phyloP scores from a whole-genome alignment of 805 yeast genomes.

The Saturnispora diversa region DNA sequence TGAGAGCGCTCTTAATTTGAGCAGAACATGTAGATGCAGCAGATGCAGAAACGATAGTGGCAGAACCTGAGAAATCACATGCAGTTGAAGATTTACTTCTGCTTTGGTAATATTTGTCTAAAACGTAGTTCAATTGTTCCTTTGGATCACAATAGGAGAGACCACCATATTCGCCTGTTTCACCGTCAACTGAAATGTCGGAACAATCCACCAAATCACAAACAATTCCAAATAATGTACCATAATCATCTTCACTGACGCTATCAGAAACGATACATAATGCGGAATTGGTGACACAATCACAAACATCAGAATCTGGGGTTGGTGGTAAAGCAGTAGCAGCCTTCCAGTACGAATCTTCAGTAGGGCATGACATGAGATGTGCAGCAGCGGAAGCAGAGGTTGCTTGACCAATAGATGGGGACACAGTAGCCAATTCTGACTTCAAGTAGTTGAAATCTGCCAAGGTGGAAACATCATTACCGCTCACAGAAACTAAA shows the following conservation, averaged over 20 bases:
- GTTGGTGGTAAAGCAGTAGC: constrained; percentile 67
- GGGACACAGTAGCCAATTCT: constrained; percentile 45
- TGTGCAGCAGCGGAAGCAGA: constrained; percentile 32
- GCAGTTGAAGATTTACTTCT: constrained; percentile 41
- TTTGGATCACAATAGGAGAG: constrained; percentile 64
- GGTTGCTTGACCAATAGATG: constrained; percentile 36
- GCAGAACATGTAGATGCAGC: constrained; percentile 39
- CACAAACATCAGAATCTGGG: constrained; percentile 59
- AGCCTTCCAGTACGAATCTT: constrained; percentile 57
- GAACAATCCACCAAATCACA: constrained; percentile 56
- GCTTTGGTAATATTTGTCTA: constrained; percentile 54
- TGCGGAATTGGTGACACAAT: constrained; percentile 47
- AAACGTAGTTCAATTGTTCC: constrained; percentile 58
- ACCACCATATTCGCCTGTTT: constrained; percentile 62
- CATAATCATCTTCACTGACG: constrained; percentile 49
- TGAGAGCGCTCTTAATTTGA: constrained; percentile 24
- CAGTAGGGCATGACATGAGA: constrained; percentile 39
- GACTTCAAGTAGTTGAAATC: constrained; percentile 54
- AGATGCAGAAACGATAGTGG: constrained; percentile 42
- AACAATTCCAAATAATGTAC: constrained; percentile 46
- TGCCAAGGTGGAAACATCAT: constrained; percentile 45
- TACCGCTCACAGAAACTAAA: constrained; percentile 48
- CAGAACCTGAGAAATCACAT: constrained; percentile 68
- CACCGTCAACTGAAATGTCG: constrained; percentile 55
- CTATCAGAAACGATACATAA: constrained; percentile 50